Conservation (phyloP, 176 grass and related monocot species). For the Lolium multiflorum region DNA sequence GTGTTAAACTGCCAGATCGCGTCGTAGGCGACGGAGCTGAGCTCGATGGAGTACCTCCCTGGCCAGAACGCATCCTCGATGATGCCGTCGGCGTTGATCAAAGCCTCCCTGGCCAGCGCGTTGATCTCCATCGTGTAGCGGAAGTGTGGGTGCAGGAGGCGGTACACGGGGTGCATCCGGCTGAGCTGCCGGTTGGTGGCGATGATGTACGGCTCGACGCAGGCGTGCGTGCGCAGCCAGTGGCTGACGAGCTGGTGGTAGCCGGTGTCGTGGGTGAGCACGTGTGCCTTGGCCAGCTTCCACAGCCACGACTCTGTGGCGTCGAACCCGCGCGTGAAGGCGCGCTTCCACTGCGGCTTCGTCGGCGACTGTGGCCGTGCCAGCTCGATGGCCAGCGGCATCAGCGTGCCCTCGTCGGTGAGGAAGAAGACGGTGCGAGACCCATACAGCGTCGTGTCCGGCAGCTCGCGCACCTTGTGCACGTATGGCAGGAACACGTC, state of each 20-base stretch:
- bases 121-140: slow-evolving; percentile 89
- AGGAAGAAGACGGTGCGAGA: slow-evolving; percentile 79
- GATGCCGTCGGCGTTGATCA: slow-evolving; percentile 56
- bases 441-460: slow-evolving; percentile 58
- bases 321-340: slow-evolving; percentile 54
- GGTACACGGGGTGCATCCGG: slow-evolving; percentile 74
- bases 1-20: slow-evolving; percentile 71
- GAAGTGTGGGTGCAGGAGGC: slow-evolving; percentile 72
- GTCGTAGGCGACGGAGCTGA: slow-evolving; percentile 60
- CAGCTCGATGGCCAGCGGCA: slow-evolving; percentile 76
- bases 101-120: slow-evolving; percentile 40
- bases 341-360: slow-evolving; percentile 58
- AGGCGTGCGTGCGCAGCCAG: slow-evolving; percentile 78
- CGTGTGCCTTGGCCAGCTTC: slow-evolving; percentile 82
- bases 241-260: slow-evolving; percentile 86
- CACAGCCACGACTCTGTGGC: slow-evolving; percentile 74
- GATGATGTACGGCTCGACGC: slow-evolving; percentile 79
- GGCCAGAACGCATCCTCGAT: slow-evolving; percentile 63
- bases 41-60: slow-evolving; percentile 53
- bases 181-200: slow-evolving; percentile 74
- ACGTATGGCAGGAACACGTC: slow-evolving; percentile 81
- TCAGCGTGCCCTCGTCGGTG: slow-evolving; percentile 51
- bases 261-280: slow-evolving; percentile 67
- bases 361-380: slow-evolving; percentile 61
- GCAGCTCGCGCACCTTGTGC: slow-evolving; percentile 56